Conservation (phyloP, 768 basidiomycete genomes). For the Mycena indigotica region DNA sequence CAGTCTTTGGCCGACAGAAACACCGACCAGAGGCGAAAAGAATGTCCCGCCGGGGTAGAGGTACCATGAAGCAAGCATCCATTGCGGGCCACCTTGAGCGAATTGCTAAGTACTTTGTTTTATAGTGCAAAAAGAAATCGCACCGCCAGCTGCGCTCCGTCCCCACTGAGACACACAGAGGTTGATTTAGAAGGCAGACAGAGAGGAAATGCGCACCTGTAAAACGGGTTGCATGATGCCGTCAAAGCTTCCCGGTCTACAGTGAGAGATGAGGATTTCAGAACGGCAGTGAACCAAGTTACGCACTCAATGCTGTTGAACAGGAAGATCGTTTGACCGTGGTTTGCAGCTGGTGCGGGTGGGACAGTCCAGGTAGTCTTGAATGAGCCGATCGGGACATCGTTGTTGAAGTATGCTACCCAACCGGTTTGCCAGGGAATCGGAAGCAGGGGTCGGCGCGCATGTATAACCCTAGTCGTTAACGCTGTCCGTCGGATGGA, state of each 20-base stretch:
- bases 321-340: constrained; percentile 13
- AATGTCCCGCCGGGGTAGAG: background rate
- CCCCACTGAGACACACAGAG: constrained; percentile 8
- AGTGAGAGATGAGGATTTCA: background rate
- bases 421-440: constrained; percentile 8
- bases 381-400: background rate
- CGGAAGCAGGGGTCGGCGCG: background rate
- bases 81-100: background rate
- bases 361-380: constrained; percentile 12
- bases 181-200: background rate
- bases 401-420: constrained; percentile 6
- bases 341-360: background rate
- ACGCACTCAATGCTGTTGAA: constrained; percentile 8
- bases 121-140: background rate
- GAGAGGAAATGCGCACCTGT: background rate
- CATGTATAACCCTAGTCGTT: background rate
- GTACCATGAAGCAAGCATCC: constrained; percentile 14
- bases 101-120: background rate
- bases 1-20: constrained; percentile 4
- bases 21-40: constrained; percentile 2
- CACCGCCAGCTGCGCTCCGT: constrained; percentile 14
- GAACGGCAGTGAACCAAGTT: background rate
- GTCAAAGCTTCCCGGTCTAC: background rate
- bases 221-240: constrained; percentile 19
- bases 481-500: constrained; percentile 3